Base-by-base conservation (phyloP, 2,329 filamentous ascomycete species). In the Diplodia corticola region DNA sequence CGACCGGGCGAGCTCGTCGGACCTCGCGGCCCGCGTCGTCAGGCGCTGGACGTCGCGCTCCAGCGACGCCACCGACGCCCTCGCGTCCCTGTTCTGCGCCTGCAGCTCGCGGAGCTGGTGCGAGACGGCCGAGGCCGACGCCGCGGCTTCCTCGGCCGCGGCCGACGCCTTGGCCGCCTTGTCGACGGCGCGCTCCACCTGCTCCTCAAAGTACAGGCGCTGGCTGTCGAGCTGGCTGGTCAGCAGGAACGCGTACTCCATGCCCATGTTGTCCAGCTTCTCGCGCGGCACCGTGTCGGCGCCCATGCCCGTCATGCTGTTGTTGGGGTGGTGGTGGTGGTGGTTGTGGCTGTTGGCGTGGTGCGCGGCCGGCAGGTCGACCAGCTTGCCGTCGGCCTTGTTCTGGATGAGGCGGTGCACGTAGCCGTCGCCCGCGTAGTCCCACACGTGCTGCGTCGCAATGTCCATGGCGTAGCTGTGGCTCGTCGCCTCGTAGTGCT, bases 401-500 rank as follows among this genome's bases (percentile, higher is more conserved):
- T 93, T 92, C 70, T 96, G 91, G 65, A 99, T 96, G 61, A 98
- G 87, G 10, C 95, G 89, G 78, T 99, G 95, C 57, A 98, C 95
- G 84, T 97, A 99, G 74, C 90, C 91, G 74, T 99, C 95, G 4
- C 92, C 93, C 0, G 91, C 92, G 70, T 99, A 99, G 78, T 99
- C 95, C 95, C 95, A 99, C 1, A 99, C 93, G 72, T 97, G 90
- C 76, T 99, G 94, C 0, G 93, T 96, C 68, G 90, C 88, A 44
- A 98, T 87, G 76, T 99, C 95, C 76, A 99, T 91, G 28, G 93
- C 91, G 75, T 97, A 99, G 69, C 91, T 91, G 77, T 99, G 95
- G 4, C 88, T 88, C 3, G 92, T 96, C 65, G 91, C 86, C 78
- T 96, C 93, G 87, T 92, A 97, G 78, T 97, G 93, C 13, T 91